phyloP scores from a whole-genome alignment of 2,329 filamentous ascomycete species.

The Pseudogymnoascus sp. region DNA sequence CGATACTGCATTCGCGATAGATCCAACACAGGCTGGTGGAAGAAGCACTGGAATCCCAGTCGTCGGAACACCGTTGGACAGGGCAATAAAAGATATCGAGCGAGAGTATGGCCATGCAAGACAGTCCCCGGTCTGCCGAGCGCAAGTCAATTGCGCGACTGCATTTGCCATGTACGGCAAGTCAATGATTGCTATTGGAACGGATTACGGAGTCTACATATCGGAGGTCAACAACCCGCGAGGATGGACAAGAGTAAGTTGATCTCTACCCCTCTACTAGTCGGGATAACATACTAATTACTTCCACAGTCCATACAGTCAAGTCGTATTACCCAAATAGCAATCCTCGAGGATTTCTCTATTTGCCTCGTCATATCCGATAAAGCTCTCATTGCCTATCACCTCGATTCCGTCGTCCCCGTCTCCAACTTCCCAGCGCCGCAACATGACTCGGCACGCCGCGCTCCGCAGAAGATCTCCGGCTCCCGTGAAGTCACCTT shows the following conservation, averaged over 20 bases:
- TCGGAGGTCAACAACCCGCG: slow-evolving; percentile 83
- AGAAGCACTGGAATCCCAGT: slow-evolving; percentile 66
- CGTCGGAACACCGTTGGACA: slow-evolving; percentile 81
- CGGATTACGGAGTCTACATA: slow-evolving; percentile 87
- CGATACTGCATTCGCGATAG: slow-evolving; percentile 83
- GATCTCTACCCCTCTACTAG: neutral
- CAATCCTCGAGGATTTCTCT: slow-evolving; percentile 92
- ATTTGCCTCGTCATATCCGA: slow-evolving; percentile 87
- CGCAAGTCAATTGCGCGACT: slow-evolving; percentile 86
- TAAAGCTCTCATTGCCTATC: slow-evolving; percentile 85
- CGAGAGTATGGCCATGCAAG: slow-evolving; percentile 63
- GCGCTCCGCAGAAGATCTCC: slow-evolving; percentile 84
- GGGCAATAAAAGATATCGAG: slow-evolving; percentile 85
- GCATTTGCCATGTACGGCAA: slow-evolving; percentile 79
- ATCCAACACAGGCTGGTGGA: slow-evolving; percentile 50
- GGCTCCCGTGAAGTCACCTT: slow-evolving; percentile 89
- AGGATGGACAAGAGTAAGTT: slow-evolving; percentile 77
- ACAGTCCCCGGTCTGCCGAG: slow-evolving; percentile 71
- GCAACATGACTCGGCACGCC: slow-evolving; percentile 63
- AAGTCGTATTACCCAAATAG: slow-evolving; percentile 76
- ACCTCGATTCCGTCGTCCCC: slow-evolving; percentile 73
- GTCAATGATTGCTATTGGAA: slow-evolving; percentile 86
- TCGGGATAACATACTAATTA: slow-evolving; percentile 15
- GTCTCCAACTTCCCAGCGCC: slow-evolving; percentile 55
- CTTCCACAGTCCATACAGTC: slow-evolving; percentile 60